Evolutionary conservation across 495 filamentous ascomycete species (phyloP).

Genomic region (Cladorrhinum samala): DNA sequence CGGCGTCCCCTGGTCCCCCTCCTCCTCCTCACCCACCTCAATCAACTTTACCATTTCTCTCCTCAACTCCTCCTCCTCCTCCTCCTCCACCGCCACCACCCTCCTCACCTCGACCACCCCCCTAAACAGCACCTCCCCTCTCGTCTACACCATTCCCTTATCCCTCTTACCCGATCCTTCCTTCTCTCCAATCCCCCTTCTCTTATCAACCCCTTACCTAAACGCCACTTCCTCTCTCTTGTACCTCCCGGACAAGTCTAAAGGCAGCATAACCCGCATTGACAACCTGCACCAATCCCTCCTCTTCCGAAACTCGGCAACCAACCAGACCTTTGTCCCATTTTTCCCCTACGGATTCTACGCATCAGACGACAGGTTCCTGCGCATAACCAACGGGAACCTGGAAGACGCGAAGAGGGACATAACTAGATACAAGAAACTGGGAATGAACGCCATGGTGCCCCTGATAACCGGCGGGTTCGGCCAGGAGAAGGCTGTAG

Average conservation of each 20-base stretch:
- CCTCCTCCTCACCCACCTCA: conserved; percentile 13
- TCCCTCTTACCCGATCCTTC: conserved; percentile 36
- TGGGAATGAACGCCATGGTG: conserved; percentile 39
- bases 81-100: conserved; percentile 35
- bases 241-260: conserved; percentile 52
- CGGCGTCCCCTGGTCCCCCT: conserved; percentile 38
- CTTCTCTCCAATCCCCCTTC: conserved; percentile 39
- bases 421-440: conserved; percentile 35
- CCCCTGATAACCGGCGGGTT: conserved; percentile 24
- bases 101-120: conserved; percentile 37
- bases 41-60: conserved; percentile 32
- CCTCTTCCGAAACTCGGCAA: conserved; percentile 31
- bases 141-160: conserved; percentile 44
- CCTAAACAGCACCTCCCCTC: conserved; percentile 41
- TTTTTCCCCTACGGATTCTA: conserved; percentile 62
- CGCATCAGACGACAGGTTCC: conserved; percentile 52
- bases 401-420: conserved; percentile 32
- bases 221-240: conserved; percentile 43
- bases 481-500: conserved; percentile 33
- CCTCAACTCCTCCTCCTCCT: conserved; percentile 21
- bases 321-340: conserved; percentile 35
- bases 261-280: conserved; percentile 55
- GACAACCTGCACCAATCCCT: conserved; percentile 57
- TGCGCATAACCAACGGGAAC: conserved; percentile 31
- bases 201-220: no score